Conservation (phyloP, 2,329 filamentous ascomycete species). For the Colletotrichum lentis region DNA sequence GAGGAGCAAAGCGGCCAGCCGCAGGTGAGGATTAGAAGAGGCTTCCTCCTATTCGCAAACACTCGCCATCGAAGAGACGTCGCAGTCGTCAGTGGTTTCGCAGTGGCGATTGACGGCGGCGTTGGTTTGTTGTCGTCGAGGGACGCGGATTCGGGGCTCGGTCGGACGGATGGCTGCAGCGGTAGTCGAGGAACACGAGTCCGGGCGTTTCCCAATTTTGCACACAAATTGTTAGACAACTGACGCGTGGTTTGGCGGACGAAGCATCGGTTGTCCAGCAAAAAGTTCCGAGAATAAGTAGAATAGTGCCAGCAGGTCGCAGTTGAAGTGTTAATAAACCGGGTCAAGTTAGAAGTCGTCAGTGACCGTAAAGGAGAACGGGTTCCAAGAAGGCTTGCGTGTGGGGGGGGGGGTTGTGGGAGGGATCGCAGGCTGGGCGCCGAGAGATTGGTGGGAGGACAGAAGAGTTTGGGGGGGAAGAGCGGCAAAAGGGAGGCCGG, state of each 20-base stretch:
- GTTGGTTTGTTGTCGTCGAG: constrained; percentile 28
- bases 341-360: constrained; percentile 26
- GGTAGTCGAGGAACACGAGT: constrained; percentile 29
- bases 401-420: constrained; percentile 38
- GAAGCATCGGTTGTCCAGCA: constrained; percentile 22
- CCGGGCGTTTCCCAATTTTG: constrained; percentile 21
- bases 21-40: constrained; percentile 40
- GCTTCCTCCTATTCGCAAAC: constrained; percentile 39
- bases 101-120: constrained; percentile 19
- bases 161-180: constrained; percentile 35
- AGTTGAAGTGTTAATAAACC: constrained; percentile 27
- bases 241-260: constrained; percentile 14
- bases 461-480: constrained; percentile 18
- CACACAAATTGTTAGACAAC: constrained; percentile 3
- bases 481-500: constrained; percentile 27
- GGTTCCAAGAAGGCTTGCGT: constrained; percentile 35
- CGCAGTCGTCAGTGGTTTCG: constrained; percentile 25
- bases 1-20: constrained; percentile 42
- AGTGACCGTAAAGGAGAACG: constrained; percentile 26
- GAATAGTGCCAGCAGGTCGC: constrained; percentile 6
- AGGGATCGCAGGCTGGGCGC: constrained; percentile 42
- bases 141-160: constrained; percentile 27
- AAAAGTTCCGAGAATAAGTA: constrained; percentile 3
- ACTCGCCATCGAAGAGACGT: constrained; percentile 47
- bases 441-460: constrained; percentile 37